Base-by-base conservation (phyloP, 1,284 basidiomycete species). In the Ceratobasidium sp. region DNA sequence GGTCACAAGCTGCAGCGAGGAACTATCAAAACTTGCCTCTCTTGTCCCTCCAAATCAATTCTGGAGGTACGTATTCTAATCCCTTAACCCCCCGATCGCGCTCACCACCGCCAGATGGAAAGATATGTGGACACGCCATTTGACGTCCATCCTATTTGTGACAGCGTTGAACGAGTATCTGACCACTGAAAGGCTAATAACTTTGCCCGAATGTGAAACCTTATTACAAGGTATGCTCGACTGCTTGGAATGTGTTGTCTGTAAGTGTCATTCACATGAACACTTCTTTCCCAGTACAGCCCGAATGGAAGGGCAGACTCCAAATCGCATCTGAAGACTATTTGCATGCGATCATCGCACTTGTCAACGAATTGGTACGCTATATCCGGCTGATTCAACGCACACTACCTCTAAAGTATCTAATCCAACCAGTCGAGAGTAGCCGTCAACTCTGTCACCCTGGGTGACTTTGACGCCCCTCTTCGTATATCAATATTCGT, bases 321-420 rank as follows among this genome's bases (percentile, higher is more conserved):
- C 84, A 87, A 1, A 83, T 96, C 42, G 87, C 92, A 9, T 91
- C 89, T 1, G 95, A 96, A 84, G 95, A 96, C 82, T 96, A 96
- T 84, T 87, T 96, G n/a, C 95, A 95, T 81, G 93, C 92, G 0
- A 85, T 96, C 44, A 95, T 96, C 79, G 92, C 87, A 61, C 85
- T 96, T 58, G 91, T 95, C 49, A 96, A 95, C 81, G 95, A 96
- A 85, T 85, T 96, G 84, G 95, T 94, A 82, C 80, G 89, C 84
- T 67, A 13, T 7, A 12, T 40, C 4, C 33, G 33, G 33, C 33
- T 23, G n/a, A 1, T 2, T n/a, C 55, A 58, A 10, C 55, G 13
- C 55, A 3, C 44, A 10, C 9, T 49, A 42, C 28, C 69, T 44
- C 51, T 60, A 28, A 28, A n/a, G 18, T n/a, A 20, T 58, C 64